These are phyloP conservation scores for Thymus mandschuricus DNA, from an alignment of 257 asterid species.

Conservation along the genomic window DNA sequence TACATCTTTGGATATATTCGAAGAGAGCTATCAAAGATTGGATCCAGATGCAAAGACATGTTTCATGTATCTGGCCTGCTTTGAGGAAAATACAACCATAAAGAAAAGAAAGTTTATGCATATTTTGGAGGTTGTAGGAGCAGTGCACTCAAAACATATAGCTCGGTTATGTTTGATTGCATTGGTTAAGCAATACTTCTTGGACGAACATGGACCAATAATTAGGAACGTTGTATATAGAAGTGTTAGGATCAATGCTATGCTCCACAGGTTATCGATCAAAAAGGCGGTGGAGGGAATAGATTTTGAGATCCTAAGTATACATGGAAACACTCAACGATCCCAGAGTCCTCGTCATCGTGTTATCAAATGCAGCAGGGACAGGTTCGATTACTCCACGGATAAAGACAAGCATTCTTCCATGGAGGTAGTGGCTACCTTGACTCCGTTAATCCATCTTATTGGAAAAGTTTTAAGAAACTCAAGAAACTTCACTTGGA, in stretches of 20 bases:
- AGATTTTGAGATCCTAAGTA: not conserved
- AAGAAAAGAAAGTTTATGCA: not conserved
- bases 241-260: too few species aligned
- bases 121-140: not conserved
- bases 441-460: not conserved
- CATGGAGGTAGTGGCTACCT: not conserved
- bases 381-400: not conserved
- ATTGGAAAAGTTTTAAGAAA: too few species aligned
- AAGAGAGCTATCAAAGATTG: too few species aligned
- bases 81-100: constrained; percentile 31
- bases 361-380: not conserved
- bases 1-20: not conserved
- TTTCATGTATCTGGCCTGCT: not conserved
- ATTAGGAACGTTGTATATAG: too few species aligned
- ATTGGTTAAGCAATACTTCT: too few species aligned
- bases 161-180: too few species aligned
- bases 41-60: not conserved
- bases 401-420: not conserved
- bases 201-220: too few species aligned
- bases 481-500: too few species aligned
- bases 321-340: not conserved
- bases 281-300: not conserved
- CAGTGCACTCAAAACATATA: not conserved
- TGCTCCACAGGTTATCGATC: too few species aligned
- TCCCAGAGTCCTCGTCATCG: not conserved